phyloP scores from a whole-genome alignment of 2,329 filamentous ascomycete species.

The Trichophyton rubrum region DNA sequence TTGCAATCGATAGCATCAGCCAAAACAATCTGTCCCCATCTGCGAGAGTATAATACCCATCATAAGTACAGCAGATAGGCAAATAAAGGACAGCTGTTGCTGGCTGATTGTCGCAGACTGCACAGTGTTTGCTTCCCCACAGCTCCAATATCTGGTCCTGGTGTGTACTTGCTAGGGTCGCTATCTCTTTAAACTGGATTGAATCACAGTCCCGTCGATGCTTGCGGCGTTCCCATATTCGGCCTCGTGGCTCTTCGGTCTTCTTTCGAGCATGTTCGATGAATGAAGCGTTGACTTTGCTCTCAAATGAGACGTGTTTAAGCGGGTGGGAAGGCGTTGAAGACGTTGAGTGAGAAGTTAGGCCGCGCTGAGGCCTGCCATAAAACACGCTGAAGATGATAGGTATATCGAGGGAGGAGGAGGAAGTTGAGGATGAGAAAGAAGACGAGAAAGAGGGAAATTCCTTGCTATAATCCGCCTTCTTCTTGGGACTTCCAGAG shows the following conservation, averaged over 20 bases:
- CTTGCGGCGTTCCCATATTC: constrained; percentile 2
- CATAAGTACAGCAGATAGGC: constrained; percentile 11
- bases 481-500: background rate
- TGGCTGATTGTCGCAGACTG: constrained; percentile 5
- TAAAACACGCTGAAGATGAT: constrained; percentile 13
- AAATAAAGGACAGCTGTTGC: constrained; percentile 8
- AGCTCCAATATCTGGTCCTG: constrained; percentile 9
- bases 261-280: constrained; percentile 5
- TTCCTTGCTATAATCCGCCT: background rate
- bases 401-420: constrained; percentile 3
- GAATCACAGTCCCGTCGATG: background rate
- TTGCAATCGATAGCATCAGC: constrained; percentile 11
- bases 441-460: background rate
- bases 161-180: constrained; percentile 7
- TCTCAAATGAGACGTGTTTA: constrained; percentile 9
- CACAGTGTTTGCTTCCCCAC: constrained; percentile 8
- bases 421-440: background rate
- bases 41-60: constrained; percentile 9
- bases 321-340: background rate
- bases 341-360: background rate
- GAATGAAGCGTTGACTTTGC: constrained; percentile 4
- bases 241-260: constrained; percentile 2
- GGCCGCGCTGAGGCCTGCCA: constrained; percentile 7
- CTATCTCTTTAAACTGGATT: constrained; percentile 9
- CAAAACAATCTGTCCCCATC: constrained; percentile 10